These are phyloP conservation scores for Rhododendron vialii DNA, from an alignment of 148 eudicot species.

Conservation along the genomic window DNA sequence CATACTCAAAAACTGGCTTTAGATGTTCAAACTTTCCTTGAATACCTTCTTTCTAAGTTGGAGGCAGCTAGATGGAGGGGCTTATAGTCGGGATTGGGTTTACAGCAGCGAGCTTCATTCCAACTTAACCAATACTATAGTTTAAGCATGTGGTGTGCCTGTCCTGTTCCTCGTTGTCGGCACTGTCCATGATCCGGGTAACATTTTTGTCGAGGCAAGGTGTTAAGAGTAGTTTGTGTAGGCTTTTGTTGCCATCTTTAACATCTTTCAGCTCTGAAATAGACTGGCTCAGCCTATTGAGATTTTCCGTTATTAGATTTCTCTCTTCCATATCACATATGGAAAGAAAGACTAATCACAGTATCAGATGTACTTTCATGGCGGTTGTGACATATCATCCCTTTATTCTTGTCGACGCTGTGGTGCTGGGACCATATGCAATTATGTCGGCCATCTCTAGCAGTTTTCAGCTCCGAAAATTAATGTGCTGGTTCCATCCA, in stretches of 20 bases:
- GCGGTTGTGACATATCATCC: neutral
- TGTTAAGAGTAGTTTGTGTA: neutral
- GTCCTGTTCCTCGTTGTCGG: neutral
- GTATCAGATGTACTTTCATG: neutral
- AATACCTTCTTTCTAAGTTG: neutral
- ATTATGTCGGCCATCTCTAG: neutral
- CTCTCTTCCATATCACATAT: neutral
- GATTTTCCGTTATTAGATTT: neutral
- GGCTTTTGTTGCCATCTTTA: neutral
- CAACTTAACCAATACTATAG: neutral
- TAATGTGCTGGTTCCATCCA: neutral
- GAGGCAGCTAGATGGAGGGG: neutral
- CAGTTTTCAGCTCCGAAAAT: neutral
- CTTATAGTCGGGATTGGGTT: neutral
- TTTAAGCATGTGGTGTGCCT: neutral
- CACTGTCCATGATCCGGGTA: neutral
- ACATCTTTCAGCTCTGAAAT: neutral
- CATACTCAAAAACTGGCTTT: neutral
- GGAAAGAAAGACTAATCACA: neutral
- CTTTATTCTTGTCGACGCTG: neutral
- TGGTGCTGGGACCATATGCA: neutral
- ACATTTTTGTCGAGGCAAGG: neutral
- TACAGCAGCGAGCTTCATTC: neutral
- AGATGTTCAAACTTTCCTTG: neutral
- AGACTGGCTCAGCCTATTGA: neutral